Percentiles rank a stretch among this genome's conserved stretches.
Conservation (phyloP, 768 basidiomycete species). For the Tulasnella sp. region DNA sequence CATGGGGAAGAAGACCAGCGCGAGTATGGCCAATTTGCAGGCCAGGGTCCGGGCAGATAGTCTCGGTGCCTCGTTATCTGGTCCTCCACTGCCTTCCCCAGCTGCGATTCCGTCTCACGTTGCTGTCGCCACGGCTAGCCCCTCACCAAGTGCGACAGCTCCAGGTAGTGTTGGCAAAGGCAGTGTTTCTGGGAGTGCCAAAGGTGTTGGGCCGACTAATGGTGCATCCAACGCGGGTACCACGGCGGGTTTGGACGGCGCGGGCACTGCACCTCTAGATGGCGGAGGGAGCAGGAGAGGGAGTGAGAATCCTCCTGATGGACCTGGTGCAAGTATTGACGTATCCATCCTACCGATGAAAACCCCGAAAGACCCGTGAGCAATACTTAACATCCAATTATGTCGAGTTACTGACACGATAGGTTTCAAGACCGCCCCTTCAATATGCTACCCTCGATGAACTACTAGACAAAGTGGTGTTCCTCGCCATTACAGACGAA, state of each 20-base stretch:
- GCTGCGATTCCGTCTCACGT: not conserved
- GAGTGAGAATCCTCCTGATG: not conserved
- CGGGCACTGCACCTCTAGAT: no score
- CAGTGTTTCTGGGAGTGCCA: not conserved
- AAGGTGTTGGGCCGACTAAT: not conserved
- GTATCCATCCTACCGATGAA: not conserved
- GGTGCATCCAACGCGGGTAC: not conserved
- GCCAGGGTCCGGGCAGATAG: not conserved
- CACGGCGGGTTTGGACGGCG: not conserved
- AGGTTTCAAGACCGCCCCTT: conserved; percentile 35
- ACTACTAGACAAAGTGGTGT: conserved; percentile 67
- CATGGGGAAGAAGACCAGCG: not conserved
- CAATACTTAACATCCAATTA: not conserved
- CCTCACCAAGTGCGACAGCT: not conserved
- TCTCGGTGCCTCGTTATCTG: not conserved
- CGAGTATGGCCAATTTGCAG: not conserved
- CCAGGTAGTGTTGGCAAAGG: not conserved
- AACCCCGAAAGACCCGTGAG: conserved; percentile 10
- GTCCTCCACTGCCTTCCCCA: not conserved
- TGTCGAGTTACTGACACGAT: not conserved
- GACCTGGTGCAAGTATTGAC: not conserved
- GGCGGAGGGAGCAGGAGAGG: not conserved
- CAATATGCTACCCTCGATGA: conserved; percentile 70
- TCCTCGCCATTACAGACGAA: conserved; percentile 73
- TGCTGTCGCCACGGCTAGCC: not conserved